Evolutionary conservation across 1,284 basidiomycete species (phyloP).

Genomic region (Fistulinella cinereoalba): DNA sequence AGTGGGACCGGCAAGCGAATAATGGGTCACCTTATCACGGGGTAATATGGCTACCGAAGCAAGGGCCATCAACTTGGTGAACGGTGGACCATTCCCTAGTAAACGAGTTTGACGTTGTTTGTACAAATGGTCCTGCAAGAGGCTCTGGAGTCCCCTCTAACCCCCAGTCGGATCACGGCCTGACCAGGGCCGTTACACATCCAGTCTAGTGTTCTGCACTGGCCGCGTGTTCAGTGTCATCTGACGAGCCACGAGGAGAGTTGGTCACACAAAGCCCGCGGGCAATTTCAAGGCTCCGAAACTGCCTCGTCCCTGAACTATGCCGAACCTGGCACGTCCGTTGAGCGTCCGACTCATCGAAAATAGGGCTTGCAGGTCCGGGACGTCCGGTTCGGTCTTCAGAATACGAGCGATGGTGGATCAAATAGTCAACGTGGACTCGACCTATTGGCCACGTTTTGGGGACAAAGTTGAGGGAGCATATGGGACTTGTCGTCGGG

Average conservation of each 20-base stretch:
- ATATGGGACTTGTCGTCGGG: slow-evolving; percentile 8
- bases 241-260: slow-evolving; percentile 17
- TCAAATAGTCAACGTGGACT: slow-evolving; percentile 1
- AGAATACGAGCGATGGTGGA: not conserved
- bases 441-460: not conserved
- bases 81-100: too few relatives aligned
- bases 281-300: not conserved
- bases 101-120: slow-evolving; percentile 16
- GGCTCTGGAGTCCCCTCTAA: not conserved
- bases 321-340: not conserved
- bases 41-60: not conserved
- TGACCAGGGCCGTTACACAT: not conserved
- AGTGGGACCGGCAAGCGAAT: not conserved
- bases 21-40: not conserved
- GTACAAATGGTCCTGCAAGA: too few relatives aligned
- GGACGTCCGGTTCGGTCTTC: slow-evolving; percentile 13
- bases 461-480: slow-evolving; percentile 10
- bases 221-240: not conserved
- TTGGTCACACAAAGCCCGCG: not conserved
- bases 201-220: too few relatives aligned
- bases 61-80: not conserved
- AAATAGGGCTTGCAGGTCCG: too few relatives aligned
- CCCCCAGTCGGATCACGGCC: not conserved
- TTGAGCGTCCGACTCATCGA: too few relatives aligned
- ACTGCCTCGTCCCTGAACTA: slow-evolving; percentile 7